Percentiles rank a stretch among this genome's conserved stretches.
Conservation (phyloP, 129 eudicot species). For the Logfia minima region DNA sequence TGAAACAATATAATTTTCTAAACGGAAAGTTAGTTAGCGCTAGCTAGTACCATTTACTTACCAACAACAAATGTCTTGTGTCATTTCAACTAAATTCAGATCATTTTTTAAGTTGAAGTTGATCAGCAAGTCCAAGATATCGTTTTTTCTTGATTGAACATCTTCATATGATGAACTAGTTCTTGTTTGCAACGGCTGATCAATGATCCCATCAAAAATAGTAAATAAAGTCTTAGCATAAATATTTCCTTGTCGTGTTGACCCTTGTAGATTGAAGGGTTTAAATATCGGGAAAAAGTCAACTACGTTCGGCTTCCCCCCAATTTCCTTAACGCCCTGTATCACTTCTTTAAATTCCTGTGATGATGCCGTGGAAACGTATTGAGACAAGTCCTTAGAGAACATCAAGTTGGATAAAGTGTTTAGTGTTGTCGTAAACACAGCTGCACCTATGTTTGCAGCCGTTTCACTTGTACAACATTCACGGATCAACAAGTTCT, state of each 20-base stretch:
- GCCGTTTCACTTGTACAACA: neutral
- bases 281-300: neutral
- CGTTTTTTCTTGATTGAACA: neutral
- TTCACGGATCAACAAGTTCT: neutral
- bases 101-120: neutral
- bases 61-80: neutral
- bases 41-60: neutral
- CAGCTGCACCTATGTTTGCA: neutral
- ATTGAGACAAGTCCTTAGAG: neutral
- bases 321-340: neutral
- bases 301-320: neutral
- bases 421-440: neutral
- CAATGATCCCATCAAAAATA: constrained; percentile 1
- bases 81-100: neutral
- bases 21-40: neutral
- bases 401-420: neutral
- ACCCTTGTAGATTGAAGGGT: neutral
- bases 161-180: neutral
- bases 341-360: neutral
- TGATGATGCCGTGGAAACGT: neutral
- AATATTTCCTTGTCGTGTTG: neutral
- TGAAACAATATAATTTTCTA: neutral
- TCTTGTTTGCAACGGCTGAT: constrained; percentile 1
- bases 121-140: neutral
- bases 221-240: neutral